phyloP scores from a whole-genome alignment of 345 rosid genomes.

The Durio zibethinus region DNA sequence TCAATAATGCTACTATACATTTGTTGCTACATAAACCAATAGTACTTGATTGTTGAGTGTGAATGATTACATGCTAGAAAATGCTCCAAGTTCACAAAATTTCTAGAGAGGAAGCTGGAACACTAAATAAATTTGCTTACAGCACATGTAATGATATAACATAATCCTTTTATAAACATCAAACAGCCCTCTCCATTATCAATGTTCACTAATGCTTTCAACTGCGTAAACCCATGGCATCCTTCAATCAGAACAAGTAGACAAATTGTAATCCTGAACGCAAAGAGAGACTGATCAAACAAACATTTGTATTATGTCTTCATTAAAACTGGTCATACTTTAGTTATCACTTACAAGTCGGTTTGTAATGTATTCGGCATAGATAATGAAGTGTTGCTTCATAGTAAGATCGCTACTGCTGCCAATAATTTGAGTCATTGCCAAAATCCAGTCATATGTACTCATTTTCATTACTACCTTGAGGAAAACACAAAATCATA shows the following conservation, averaged over 20 bases:
- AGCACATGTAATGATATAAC: too few relatives aligned
- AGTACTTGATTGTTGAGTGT: not conserved
- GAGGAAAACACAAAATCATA: not conserved
- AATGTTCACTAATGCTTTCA: not conserved
- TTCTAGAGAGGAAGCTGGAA: too few relatives aligned
- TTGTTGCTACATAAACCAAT: not conserved
- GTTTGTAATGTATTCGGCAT: not conserved
- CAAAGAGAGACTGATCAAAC: too few relatives aligned
- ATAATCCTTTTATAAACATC: too few relatives aligned
- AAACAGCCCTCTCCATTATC: not conserved
- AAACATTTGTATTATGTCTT: not conserved
- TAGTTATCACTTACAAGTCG: not conserved
- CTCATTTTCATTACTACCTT: not conserved
- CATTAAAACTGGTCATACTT: not conserved
- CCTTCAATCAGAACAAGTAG: not conserved
- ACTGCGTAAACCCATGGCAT: not conserved
- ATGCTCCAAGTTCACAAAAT: too few relatives aligned
- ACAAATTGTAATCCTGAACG: not conserved
- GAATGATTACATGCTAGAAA: not conserved
- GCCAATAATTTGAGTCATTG: not conserved
- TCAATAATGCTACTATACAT: not conserved
- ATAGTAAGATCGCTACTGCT: not conserved
- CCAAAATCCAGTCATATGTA: not conserved
- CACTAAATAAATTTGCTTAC: too few relatives aligned
- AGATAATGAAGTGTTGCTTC: not conserved